These are phyloP conservation scores for Magnolia changhungtana DNA, from an alignment of 164 flowering plant species.

Conservation along the genomic window DNA sequence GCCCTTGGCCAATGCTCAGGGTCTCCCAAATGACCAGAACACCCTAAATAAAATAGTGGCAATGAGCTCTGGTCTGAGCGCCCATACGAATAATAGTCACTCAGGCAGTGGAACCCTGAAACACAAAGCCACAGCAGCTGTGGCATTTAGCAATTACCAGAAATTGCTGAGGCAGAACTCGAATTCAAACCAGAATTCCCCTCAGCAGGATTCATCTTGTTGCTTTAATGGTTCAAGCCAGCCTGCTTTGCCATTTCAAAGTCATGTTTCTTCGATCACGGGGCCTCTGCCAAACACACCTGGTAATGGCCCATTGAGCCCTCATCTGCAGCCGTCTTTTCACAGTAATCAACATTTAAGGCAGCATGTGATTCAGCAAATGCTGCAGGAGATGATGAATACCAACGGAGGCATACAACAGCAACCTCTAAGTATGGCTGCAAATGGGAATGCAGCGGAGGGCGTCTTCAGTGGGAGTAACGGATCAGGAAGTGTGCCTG, in stretches of 20 bases:
- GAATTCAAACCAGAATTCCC: conserved; percentile 40
- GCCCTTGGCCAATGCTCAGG: conserved; percentile 50
- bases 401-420: conserved; percentile 26
- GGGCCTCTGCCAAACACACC: conserved; percentile 43
- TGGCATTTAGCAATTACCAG: conserved; percentile 64
- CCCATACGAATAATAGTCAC: conserved; percentile 34
- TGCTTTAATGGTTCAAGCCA: conserved; percentile 7
- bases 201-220: conserved; percentile 49
- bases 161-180: conserved; percentile 65
- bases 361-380: conserved; percentile 75
- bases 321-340: conserved; percentile 20
- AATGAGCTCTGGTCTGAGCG: conserved; percentile 54
- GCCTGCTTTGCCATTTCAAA: conserved; percentile 40
- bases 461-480: background rate
- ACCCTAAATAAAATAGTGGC: conserved; percentile 57
- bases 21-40: conserved; percentile 56
- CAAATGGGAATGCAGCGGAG: conserved; percentile 2
- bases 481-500: conserved; percentile 1
- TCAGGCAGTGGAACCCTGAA: conserved; percentile 41
- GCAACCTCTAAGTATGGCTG: background rate
- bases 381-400: conserved; percentile 62
- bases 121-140: conserved; percentile 55
- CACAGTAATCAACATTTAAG: conserved; percentile 55
- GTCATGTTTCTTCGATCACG: conserved; percentile 27
- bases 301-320: conserved; percentile 41